These are phyloP conservation scores for Nakazawaea wyomingensis DNA, from an alignment of 805 yeast species.

Conservation along the genomic window DNA sequence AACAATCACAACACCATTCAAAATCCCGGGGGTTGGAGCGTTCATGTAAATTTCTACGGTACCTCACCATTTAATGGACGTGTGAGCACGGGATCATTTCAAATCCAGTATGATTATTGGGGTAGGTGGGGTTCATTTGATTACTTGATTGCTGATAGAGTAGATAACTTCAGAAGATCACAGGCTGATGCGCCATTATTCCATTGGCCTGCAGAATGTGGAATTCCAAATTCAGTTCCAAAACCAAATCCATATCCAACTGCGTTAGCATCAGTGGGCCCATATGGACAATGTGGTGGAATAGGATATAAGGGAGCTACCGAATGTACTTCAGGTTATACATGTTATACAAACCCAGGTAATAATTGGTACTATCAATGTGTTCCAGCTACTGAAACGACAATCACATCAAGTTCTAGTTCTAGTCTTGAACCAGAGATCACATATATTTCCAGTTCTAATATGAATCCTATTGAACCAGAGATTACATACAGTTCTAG, in stretches of 20 bases:
- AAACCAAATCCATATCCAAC: not conserved
- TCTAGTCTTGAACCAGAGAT: not conserved
- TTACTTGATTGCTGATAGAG: not conserved
- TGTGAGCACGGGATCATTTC: not conserved
- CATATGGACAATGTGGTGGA: slow-evolving; percentile 7
- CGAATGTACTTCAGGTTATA: not conserved
- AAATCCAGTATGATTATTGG: not conserved
- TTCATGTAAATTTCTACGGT: not conserved
- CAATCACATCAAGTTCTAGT: not conserved
- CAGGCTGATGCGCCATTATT: slow-evolving; percentile 4
- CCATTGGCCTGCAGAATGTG: not conserved
- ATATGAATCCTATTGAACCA: too few relatives aligned
- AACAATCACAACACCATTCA: not conserved
- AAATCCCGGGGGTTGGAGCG: not conserved
- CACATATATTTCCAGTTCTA: too few relatives aligned
- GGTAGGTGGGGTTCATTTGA: not conserved
- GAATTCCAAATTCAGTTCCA: not conserved
- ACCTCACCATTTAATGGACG: not conserved
- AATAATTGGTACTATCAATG: not conserved
- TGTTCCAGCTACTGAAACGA: not conserved
- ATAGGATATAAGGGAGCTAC: slow-evolving; percentile 1
- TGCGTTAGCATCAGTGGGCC: not conserved
- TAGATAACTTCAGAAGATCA: not conserved
- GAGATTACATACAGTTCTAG: not conserved
- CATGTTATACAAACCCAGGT: not conserved